These are phyloP conservation scores for Pelargonium cotyledonis DNA, from an alignment of 441 rosid species.

Conservation along the genomic window DNA sequence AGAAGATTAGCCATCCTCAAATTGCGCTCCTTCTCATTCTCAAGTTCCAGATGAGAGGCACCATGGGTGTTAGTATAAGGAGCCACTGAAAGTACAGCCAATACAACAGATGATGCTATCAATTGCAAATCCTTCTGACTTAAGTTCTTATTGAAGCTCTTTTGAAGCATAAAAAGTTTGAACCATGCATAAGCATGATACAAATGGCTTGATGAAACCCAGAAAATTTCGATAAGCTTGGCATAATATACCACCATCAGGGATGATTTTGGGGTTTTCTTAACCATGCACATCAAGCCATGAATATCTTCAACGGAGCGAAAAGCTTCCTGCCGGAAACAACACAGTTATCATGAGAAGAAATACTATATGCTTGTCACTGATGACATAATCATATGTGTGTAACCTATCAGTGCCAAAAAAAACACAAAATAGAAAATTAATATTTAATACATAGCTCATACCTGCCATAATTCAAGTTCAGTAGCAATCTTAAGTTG, in stretches of 20 bases:
- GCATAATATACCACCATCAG: conserved; percentile 91
- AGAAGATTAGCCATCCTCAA: conserved; percentile 91
- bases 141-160: conserved; percentile 88
- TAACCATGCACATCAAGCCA: conserved; percentile 94
- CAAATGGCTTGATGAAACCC: conserved; percentile 88
- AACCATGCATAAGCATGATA: conserved; percentile 98
- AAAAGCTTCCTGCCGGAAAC: conserved; percentile 77
- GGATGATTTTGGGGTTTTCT: conserved; percentile 94
- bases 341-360: conserved; percentile 2
- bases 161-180: conserved; percentile 89
- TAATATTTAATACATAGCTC: background rate
- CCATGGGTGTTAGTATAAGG: conserved; percentile 62
- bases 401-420: background rate
- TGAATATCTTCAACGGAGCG: conserved; percentile 94
- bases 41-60: conserved; percentile 81
- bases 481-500: conserved; percentile 93
- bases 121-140: conserved; percentile 91
- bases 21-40: conserved; percentile 86
- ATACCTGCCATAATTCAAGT: conserved; percentile 83
- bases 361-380: background rate
- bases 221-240: conserved; percentile 83
- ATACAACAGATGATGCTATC: conserved; percentile 86
- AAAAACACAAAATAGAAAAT: background rate
- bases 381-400: background rate
- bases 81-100: conserved; percentile 78